Evolutionary conservation across 768 basidiomycete species (phyloP).

Genomic region (Jaapia argillacea): DNA sequence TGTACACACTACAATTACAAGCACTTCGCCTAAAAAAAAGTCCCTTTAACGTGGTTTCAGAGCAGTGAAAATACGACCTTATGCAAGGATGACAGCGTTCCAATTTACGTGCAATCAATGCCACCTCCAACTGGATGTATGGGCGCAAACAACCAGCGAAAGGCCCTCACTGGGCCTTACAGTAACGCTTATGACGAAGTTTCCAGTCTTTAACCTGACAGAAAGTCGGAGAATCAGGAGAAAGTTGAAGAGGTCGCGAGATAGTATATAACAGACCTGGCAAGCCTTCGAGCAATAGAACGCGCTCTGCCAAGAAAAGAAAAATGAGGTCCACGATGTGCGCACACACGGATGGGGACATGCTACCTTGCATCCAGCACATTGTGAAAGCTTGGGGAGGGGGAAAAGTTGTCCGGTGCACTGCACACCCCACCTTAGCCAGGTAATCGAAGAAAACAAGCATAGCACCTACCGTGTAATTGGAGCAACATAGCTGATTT

Average conservation of each 20-base stretch:
- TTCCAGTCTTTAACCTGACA: conserved; percentile 19
- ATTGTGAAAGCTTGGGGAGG: conserved; percentile 13
- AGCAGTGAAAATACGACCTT: too few relatives aligned
- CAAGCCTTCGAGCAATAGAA: conserved; percentile 17
- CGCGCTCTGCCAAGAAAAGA: conserved; percentile 8
- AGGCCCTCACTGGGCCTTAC: conserved; percentile 7
- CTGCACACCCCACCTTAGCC: conserved; percentile 8
- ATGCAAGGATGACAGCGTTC: too few relatives aligned
- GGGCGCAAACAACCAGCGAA: too few relatives aligned
- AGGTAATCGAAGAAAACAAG: background rate
- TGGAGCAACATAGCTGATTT: conserved; percentile 18
- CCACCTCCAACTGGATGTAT: too few relatives aligned
- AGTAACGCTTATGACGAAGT: conserved; percentile 19
- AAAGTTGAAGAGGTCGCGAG: background rate
- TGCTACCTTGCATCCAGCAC: conserved; percentile 19
- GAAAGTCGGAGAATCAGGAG: background rate
- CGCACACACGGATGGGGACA: too few relatives aligned
- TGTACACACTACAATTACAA: background rate
- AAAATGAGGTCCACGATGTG: background rate
- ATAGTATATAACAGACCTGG: conserved; percentile 11
- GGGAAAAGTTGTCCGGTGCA: conserved; percentile 15
- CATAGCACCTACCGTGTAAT: conserved; percentile 14
- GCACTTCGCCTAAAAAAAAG: background rate
- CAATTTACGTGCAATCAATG: too few relatives aligned
- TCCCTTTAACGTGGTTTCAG: too few relatives aligned